These are phyloP conservation scores for Nakazawaea pomicola DNA, from an alignment of 805 yeast species.

Conservation along the genomic window DNA sequence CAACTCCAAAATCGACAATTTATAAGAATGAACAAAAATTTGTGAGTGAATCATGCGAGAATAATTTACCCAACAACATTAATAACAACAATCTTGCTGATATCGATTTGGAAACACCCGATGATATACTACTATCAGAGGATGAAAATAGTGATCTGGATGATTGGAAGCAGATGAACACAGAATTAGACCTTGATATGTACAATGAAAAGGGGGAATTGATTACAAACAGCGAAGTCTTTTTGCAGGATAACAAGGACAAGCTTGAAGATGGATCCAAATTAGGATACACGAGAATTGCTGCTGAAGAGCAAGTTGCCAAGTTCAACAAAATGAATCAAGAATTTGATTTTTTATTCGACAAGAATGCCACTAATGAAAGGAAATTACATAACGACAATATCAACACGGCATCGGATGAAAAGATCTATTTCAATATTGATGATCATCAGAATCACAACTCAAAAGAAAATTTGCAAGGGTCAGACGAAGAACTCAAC, in stretches of 20 bases:
- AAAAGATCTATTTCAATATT: conserved; percentile 14
- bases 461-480: conserved; percentile 25
- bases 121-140: not conserved
- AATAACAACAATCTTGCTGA: not conserved
- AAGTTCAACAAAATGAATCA: conserved; percentile 50
- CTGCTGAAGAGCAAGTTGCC: conserved; percentile 80
- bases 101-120: no score
- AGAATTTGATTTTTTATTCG: conserved; percentile 49
- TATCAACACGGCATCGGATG: conserved; percentile 11
- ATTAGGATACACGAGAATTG: conserved; percentile 83
- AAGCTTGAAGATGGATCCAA: conserved; percentile 38
- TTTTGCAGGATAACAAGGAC: conserved; percentile 16
- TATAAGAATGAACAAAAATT: not conserved
- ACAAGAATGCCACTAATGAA: conserved; percentile 25
- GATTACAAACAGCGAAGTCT: conserved; percentile 31
- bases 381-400: conserved; percentile 22
- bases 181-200: conserved; percentile 69
- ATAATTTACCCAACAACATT: not conserved
- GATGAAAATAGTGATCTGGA: conserved; percentile 14
- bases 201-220: conserved; percentile 78
- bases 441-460: conserved; percentile 21
- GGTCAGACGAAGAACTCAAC: conserved; percentile 28
- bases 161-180: conserved; percentile 85
- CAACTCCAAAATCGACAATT: not conserved
- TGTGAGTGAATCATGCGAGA: no score